phyloP scores from a whole-genome alignment of 805 yeast species.

The Yamadazyma takamatsuzukensis region DNA sequence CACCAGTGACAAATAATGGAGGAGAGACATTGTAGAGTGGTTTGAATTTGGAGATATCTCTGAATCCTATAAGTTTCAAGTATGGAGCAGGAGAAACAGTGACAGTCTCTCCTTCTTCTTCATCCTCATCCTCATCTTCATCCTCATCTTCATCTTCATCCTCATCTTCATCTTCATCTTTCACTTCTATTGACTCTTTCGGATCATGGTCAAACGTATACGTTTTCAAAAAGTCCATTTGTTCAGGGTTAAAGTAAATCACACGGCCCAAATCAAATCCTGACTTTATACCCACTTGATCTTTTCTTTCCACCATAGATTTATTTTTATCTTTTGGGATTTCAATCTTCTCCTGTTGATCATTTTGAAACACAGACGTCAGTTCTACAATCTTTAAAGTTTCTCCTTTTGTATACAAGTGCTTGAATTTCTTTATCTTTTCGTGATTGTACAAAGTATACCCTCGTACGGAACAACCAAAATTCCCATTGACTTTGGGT shows the following conservation, averaged over 20 bases:
- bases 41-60: conserved; percentile 42
- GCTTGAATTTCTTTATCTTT: conserved; percentile 44
- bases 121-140: conserved; percentile 13
- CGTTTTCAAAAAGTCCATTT: conserved; percentile 24
- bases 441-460: conserved; percentile 60
- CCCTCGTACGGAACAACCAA: conserved; percentile 70
- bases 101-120: conserved; percentile 13
- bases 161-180: conserved; percentile 8
- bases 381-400: conserved; percentile 49
- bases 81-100: conserved; percentile 39
- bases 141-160: conserved; percentile 14
- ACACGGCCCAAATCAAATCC: conserved; percentile 21
- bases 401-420: conserved; percentile 54
- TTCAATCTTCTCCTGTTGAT: conserved; percentile 44
- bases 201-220: conserved; percentile 32
- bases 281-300: conserved; percentile 28
- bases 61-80: conserved; percentile 66
- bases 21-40: conserved; percentile 51
- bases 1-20: conserved; percentile 66
- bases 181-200: conserved; percentile 2
- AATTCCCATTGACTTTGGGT: conserved; percentile 25
- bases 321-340: conserved; percentile 30
- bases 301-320: conserved; percentile 34
- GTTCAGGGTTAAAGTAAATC: conserved; percentile 23
- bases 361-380: conserved; percentile 28